Conservation (phyloP, 2,329 filamentous ascomycete genomes). For the Trichocomaceae sp. region DNA sequence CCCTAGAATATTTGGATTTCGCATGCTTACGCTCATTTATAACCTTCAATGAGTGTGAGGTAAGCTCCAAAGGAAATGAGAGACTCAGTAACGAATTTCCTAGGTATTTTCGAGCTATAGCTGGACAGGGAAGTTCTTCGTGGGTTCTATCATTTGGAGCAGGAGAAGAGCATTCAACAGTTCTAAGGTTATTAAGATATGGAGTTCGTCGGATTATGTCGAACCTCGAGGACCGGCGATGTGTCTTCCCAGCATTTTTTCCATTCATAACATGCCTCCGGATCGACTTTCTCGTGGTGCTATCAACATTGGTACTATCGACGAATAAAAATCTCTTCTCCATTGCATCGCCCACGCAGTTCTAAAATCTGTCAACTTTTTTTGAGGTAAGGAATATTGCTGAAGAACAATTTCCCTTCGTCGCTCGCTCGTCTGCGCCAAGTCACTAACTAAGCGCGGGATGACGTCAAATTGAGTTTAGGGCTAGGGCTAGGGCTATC, state of each 20-base stretch:
- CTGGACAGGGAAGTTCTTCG: not conserved
- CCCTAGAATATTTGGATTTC: not conserved
- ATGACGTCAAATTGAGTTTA: not conserved
- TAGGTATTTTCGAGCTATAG: not conserved
- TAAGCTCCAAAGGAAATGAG: conserved; percentile 2
- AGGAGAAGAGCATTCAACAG: not conserved
- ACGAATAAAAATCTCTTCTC: conserved; percentile 6
- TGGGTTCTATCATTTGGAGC: not conserved
- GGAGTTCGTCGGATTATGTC: not conserved
- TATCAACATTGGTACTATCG: not conserved
- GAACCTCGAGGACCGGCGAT: conserved; percentile 7
- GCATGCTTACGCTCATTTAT: conserved; percentile 6
- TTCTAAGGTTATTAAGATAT: not conserved
- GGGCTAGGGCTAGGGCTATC: no score
- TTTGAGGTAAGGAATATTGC: no score
- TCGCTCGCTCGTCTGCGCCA: not conserved
- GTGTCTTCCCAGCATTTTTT: conserved; percentile 10
- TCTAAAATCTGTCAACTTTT: no score
- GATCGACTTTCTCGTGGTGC: not conserved
- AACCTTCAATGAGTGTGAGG: not conserved
- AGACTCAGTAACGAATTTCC: conserved; percentile 6
- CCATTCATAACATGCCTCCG: conserved; percentile 12
- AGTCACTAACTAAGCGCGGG: not conserved
- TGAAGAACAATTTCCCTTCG: no score
- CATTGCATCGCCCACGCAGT: not conserved